Conservation (phyloP, 2,329 filamentous ascomycete genomes). For the Neonectria hederae region DNA sequence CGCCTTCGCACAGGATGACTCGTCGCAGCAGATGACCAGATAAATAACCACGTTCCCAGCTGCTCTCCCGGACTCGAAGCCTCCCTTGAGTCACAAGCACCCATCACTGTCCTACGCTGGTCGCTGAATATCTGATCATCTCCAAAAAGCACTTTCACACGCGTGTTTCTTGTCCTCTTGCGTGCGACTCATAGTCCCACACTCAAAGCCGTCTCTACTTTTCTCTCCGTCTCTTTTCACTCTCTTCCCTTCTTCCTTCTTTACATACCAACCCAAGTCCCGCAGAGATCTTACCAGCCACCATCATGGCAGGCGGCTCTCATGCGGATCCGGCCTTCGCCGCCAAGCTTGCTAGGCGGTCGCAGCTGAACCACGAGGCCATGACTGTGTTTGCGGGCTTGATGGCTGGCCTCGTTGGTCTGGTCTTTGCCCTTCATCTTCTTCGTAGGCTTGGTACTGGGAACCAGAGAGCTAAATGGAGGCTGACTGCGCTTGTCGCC, state of each 20-base stretch:
- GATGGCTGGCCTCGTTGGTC: conserved; percentile 26
- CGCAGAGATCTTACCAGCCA: neutral
- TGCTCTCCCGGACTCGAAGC: conserved; percentile 5
- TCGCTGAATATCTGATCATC: conserved; percentile 25
- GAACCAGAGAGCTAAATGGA: conserved; percentile 10
- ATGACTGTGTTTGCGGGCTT: conserved; percentile 36
- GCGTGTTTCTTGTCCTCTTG: conserved; percentile 31
- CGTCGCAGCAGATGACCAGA: neutral
- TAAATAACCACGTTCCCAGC: conserved; percentile 15
- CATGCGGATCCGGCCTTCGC: conserved; percentile 31
- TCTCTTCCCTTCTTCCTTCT: neutral
- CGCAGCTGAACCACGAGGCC: conserved; percentile 39
- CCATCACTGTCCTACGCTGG: conserved; percentile 27
- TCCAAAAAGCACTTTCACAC: conserved; percentile 24
- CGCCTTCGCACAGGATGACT: neutral
- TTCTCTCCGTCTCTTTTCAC: neutral
- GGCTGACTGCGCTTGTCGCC: neutral
- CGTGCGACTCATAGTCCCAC: conserved; percentile 24
- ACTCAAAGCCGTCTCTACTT: neutral
- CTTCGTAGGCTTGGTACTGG: conserved; percentile 25
- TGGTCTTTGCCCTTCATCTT: conserved; percentile 26
- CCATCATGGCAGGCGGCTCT: conserved; percentile 30
- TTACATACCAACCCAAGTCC: neutral
- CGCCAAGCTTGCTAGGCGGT: conserved; percentile 36
- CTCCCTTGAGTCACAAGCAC: conserved; percentile 20